A percentile compares a stretch with the other conserved stretches of the same genome.
phyloP scores from a whole-genome alignment of 257 asterid genomes.

The Solanum ahanhuiri region DNA sequence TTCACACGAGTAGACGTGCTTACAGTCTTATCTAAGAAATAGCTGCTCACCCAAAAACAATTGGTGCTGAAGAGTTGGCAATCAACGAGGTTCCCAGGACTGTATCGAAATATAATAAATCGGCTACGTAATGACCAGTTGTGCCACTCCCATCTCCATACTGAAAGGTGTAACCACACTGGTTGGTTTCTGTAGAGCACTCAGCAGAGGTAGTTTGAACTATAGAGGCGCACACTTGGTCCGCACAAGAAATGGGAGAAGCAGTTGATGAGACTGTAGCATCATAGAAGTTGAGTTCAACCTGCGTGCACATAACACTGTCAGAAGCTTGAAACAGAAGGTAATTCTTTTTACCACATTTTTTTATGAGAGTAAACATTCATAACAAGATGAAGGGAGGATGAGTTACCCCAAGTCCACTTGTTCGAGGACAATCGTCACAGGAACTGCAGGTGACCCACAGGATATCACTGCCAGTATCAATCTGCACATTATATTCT shows the following conservation, averaged over 20 bases:
- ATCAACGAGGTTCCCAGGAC: constrained; percentile 53
- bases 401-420: constrained; percentile 74
- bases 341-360: background rate
- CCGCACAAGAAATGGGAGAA: constrained; percentile 64
- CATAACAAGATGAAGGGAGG: background rate
- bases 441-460: constrained; percentile 89
- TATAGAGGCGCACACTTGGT: constrained; percentile 45
- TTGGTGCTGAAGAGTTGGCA: constrained; percentile 80
- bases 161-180: constrained; percentile 68
- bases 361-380: background rate
- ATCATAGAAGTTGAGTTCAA: constrained; percentile 70
- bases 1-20: background rate
- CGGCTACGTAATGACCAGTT: constrained; percentile 67
- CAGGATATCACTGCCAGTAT: constrained; percentile 83
- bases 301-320: constrained; percentile 26
- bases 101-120: constrained; percentile 61
- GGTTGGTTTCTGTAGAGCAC: constrained; percentile 52
- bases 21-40: background rate
- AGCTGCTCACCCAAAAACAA: constrained; percentile 70
- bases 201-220: constrained; percentile 18
- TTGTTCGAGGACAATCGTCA: constrained; percentile 60
- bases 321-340: background rate
- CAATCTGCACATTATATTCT: constrained; percentile 87
- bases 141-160: constrained; percentile 97
- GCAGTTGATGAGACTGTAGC: constrained; percentile 57